phyloP scores from a whole-genome alignment of 2,329 filamentous ascomycete species.

The Ramularia endophylla region DNA sequence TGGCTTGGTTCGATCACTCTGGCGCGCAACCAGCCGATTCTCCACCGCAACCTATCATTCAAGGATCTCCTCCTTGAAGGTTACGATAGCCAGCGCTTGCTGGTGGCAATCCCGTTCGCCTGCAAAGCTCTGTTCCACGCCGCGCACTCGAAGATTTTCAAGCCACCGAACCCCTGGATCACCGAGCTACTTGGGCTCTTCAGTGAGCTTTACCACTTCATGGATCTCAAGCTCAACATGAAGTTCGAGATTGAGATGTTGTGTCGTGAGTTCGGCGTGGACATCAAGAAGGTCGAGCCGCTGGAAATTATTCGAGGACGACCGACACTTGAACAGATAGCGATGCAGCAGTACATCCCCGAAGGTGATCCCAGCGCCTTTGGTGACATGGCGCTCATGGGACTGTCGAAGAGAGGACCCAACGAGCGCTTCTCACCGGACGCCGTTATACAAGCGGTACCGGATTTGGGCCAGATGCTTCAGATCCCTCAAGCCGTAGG shows the following conservation, averaged over 20 bases:
- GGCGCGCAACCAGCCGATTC: conserved; percentile 89
- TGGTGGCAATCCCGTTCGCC: conserved; percentile 93
- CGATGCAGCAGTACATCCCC: conserved; percentile 33
- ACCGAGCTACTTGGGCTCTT: conserved; percentile 92
- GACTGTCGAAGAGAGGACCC: conserved; percentile 55
- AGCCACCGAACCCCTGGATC: conserved; percentile 92
- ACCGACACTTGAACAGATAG: conserved; percentile 33
- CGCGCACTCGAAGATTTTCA: conserved; percentile 78
- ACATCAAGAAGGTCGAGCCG: conserved; percentile 85
- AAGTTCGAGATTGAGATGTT: conserved; percentile 99
- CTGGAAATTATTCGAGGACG: conserved; percentile 80
- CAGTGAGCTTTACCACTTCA: conserved; percentile 88
- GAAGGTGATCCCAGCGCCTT: conserved; percentile 64
- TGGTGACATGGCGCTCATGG: conserved; percentile 69
- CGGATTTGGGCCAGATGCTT: conserved; percentile 73
- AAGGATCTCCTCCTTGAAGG: conserved; percentile 92
- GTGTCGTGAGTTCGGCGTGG: conserved; percentile 85
- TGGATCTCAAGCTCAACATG: conserved; percentile 89
- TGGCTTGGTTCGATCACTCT: conserved; percentile 94
- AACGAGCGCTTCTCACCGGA: conserved; percentile 70
- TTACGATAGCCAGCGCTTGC: conserved; percentile 82
- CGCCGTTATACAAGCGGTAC: conserved; percentile 71
- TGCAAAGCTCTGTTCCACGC: conserved; percentile 92
- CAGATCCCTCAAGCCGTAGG: conserved; percentile 72
- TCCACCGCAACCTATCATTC: conserved; percentile 94